Percentiles rank a stretch among this genome's conserved stretches.
These are phyloP conservation scores for Stereum hirsutum DNA, from an alignment of 1,284 basidiomycete genomes.

Conservation along the genomic window DNA sequence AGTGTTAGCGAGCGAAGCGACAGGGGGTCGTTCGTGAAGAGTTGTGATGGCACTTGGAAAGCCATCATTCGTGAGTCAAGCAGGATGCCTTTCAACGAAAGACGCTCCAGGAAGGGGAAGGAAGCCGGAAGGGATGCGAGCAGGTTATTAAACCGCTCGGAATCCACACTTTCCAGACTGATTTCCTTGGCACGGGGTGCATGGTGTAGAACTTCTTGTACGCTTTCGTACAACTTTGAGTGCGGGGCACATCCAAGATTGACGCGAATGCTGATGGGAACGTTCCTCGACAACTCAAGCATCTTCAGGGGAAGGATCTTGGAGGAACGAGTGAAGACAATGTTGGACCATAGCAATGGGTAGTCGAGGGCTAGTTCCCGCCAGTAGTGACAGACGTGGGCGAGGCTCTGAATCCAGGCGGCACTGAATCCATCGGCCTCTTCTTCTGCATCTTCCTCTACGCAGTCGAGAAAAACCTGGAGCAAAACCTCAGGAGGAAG, in stretches of 20 bases:
- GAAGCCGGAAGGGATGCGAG: conserved; percentile 8
- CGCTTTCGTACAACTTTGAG: conserved; percentile 3
- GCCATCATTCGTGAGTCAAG: conserved; percentile 3
- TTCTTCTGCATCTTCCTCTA: conserved; percentile 12
- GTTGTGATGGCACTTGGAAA: conserved; percentile 8
- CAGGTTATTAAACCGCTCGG: conserved; percentile 5
- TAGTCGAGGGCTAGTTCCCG: conserved; percentile 12
- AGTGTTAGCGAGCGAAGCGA: conserved; percentile 10
- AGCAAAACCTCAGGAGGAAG: conserved; percentile 8
- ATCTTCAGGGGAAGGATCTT: conserved; percentile 7
- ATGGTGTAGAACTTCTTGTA: conserved; percentile 9
- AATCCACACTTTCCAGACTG: conserved; percentile 5
- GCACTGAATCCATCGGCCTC: conserved; percentile 5
- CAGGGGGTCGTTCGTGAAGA: conserved; percentile 7
- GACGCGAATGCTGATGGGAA: conserved; percentile 9
- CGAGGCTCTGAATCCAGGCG: conserved; percentile 4
- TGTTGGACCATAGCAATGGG: conserved; percentile 10
- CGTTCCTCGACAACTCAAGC: conserved; percentile 11
- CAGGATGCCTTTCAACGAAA: conserved; percentile 7
- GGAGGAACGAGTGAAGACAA: conserved; percentile 7
- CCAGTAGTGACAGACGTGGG: conserved; percentile 18
- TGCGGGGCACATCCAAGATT: conserved; percentile 7
- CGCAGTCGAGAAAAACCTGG: conserved; percentile 10
- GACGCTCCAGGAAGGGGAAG: conserved; percentile 7
- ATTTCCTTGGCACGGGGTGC: conserved; percentile 11